These are phyloP conservation scores for Clonostachys chloroleuca DNA, from an alignment of 2,329 filamentous ascomycete species.

Conservation along the genomic window DNA sequence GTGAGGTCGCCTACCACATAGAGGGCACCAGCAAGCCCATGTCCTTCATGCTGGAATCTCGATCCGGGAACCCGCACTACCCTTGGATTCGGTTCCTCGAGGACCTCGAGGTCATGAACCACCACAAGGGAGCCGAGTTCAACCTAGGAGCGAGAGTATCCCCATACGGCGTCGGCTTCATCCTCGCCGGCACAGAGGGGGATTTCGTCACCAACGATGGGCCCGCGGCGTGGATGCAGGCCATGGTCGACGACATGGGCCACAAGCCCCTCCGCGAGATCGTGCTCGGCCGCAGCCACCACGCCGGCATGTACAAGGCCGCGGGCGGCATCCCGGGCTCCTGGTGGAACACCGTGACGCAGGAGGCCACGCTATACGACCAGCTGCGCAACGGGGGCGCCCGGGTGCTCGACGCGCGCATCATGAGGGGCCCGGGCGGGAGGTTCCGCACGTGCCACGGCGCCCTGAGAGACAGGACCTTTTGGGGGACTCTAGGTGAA, in stretches of 20 bases:
- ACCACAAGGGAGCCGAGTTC: conserved; percentile 3
- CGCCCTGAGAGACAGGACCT: background rate
- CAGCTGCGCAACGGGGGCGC: conserved; percentile 19
- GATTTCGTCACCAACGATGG: conserved; percentile 17
- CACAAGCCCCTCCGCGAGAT: conserved; percentile 19
- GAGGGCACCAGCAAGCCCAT: conserved; percentile 15
- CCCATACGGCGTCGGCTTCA: conserved; percentile 15
- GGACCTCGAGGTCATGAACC: conserved; percentile 13
- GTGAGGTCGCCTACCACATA: conserved; percentile 19
- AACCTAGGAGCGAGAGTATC: conserved; percentile 7
- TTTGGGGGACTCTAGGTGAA: conserved; percentile 9
- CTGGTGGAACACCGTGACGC: conserved; percentile 5
- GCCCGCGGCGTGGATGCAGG: conserved; percentile 21
- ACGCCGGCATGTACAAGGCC: conserved; percentile 13
- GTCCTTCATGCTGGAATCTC: conserved; percentile 14
- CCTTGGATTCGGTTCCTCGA: conserved; percentile 9
- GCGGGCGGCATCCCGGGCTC: conserved; percentile 6
- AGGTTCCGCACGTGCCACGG: background rate
- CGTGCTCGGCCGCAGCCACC: conserved; percentile 21
- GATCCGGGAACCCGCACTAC: background rate
- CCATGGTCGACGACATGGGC: conserved; percentile 14
- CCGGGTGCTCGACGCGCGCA: conserved; percentile 20
- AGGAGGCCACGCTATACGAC: conserved; percentile 14
- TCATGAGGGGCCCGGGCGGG: background rate
- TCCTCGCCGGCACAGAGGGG: conserved; percentile 20